These are phyloP conservation scores for Cystobasidium onofrii DNA, from an alignment of 768 basidiomycete species.

Conservation along the genomic window DNA sequence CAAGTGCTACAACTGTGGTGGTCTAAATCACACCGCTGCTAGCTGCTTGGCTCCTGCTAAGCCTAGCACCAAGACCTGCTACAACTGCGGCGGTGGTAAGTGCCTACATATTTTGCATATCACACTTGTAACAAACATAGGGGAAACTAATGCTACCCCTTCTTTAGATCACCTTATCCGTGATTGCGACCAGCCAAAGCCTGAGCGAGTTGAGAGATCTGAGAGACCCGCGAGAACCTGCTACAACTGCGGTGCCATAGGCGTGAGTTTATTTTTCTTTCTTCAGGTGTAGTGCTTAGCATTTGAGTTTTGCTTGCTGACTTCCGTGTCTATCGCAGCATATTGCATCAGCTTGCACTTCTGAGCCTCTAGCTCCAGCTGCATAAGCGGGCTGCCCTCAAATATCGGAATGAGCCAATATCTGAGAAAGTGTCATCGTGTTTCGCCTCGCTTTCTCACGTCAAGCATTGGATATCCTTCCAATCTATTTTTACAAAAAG, in stretches of 20 bases:
- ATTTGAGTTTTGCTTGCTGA: too few species aligned
- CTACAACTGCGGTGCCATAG: conserved; percentile 19
- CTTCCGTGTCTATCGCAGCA: not conserved
- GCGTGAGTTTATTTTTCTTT: not conserved
- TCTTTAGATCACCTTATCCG: conserved; percentile 3
- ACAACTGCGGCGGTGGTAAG: conserved; percentile 26
- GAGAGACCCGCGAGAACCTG: conserved; percentile 16
- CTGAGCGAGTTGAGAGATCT: not conserved
- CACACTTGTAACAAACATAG: too few species aligned
- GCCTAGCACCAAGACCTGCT: conserved; percentile 18
- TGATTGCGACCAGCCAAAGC: conserved; percentile 1
- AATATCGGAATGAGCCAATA: too few species aligned
- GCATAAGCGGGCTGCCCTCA: conserved; percentile 3
- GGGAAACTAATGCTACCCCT: too few species aligned
- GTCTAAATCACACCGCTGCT: conserved; percentile 15
- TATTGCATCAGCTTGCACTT: conserved; percentile 6
- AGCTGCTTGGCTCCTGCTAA: conserved; percentile 15
- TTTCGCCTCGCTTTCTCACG: too few species aligned
- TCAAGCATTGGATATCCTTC: too few species aligned
- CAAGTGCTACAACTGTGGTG: conserved; percentile 23
- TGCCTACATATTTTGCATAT: too few species aligned
- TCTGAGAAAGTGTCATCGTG: too few species aligned
- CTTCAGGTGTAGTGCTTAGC: too few species aligned
- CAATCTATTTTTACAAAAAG: too few species aligned
- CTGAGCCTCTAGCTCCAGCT: conserved; percentile 17